These are phyloP conservation scores for Gracilariopsis chorda DNA, from an alignment of 23 red algal genomes.

Conservation along the genomic window DNA sequence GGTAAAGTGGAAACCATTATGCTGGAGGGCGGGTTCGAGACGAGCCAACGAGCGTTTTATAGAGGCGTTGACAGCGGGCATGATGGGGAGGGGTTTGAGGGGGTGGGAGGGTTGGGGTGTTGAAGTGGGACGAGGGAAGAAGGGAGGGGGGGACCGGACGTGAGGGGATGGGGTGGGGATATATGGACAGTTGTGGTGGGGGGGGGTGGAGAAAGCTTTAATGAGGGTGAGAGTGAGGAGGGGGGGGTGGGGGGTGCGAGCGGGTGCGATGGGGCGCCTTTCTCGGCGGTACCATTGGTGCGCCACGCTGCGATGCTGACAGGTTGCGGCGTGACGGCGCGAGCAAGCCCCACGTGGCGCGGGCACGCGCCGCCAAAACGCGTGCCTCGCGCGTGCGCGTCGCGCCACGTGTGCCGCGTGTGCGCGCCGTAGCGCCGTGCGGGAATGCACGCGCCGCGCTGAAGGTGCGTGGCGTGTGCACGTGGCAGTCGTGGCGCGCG, in stretches of 20 bases:
- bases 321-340: conserved; percentile 12
- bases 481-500: neutral
- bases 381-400: no score
- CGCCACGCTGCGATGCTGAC: neutral
- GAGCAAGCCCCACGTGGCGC: conserved; percentile 7
- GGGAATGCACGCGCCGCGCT: neutral
- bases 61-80: neutral
- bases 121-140: neutral
- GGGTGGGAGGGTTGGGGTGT: neutral
- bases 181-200: neutral
- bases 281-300: no score
- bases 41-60: conserved; percentile 32
- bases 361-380: no score
- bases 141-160: neutral
- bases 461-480: neutral
- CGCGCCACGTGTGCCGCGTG: no score
- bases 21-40: conserved; percentile 45
- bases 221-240: neutral
- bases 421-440: neutral
- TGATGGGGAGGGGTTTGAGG: neutral
- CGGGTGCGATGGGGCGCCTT: neutral
- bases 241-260: neutral
- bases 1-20: conserved; percentile 59
- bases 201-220: neutral
- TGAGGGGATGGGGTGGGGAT: neutral